phyloP scores from a whole-genome alignment of 1,139 yeast species.

The Sugiyamaella pinicola region DNA sequence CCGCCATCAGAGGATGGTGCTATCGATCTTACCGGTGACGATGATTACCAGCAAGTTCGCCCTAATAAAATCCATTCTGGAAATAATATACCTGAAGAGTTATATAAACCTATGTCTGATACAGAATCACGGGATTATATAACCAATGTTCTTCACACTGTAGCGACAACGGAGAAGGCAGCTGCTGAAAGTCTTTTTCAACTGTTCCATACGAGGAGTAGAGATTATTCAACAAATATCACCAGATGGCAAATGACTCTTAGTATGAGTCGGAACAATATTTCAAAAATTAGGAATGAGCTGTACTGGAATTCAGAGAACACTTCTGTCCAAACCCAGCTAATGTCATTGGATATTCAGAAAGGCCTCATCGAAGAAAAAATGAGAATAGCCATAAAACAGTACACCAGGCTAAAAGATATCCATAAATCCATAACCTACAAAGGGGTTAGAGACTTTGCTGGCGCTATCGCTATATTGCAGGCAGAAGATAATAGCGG shows the following conservation, averaged over 20 bases:
- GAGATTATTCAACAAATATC: background rate
- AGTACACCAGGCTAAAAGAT: background rate
- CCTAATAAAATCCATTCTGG: background rate
- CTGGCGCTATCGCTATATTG: background rate
- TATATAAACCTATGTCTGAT: background rate
- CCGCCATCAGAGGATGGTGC: conserved; percentile 1
- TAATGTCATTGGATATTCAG: background rate
- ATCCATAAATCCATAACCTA: background rate
- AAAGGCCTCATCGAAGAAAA: background rate
- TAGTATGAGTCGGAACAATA: background rate
- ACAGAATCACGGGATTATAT: background rate
- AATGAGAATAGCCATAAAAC: background rate
- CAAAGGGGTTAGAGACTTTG: background rate
- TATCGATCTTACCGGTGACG: conserved; percentile 21
- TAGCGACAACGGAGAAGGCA: background rate
- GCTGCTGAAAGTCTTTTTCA: conserved; percentile 1
- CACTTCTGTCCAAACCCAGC: background rate
- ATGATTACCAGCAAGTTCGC: conserved; percentile 5
- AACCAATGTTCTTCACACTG: background rate
- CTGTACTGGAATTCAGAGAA: background rate
- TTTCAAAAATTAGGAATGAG: background rate
- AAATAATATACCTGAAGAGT: background rate
- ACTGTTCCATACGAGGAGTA: background rate
- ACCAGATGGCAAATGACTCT: background rate
- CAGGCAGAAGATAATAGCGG: background rate